Conservation (phyloP, 345 rosid genomes). For the Hevea brasiliensis region DNA sequence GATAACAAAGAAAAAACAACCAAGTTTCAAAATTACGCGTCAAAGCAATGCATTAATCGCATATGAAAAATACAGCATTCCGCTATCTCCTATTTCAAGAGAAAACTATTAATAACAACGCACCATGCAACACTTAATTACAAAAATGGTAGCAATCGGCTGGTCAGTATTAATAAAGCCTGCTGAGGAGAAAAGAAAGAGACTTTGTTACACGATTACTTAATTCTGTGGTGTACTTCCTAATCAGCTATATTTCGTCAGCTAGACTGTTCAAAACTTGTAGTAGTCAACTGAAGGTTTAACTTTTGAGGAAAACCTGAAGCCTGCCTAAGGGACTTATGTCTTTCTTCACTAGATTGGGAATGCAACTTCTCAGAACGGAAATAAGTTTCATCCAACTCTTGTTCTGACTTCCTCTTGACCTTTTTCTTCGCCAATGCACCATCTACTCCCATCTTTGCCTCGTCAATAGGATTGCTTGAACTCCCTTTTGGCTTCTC, state of each 20-base stretch:
- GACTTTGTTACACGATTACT: slow-evolving; percentile 13
- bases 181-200: background rate
- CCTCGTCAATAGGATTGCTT: slow-evolving; percentile 43
- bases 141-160: slow-evolving; percentile 37
- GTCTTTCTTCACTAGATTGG: slow-evolving; percentile 36
- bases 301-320: slow-evolving; percentile 33
- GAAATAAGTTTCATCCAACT: slow-evolving; percentile 40
- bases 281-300: slow-evolving; percentile 36
- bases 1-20: background rate
- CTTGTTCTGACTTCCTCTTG: slow-evolving; percentile 57
- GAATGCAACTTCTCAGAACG: slow-evolving; percentile 23
- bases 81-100: slow-evolving; percentile 11
- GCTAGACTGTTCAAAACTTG: slow-evolving; percentile 50
- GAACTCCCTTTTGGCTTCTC: slow-evolving; percentile 53
- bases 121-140: slow-evolving; percentile 28
- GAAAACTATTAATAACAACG: slow-evolving; percentile 2
- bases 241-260: slow-evolving; percentile 27
- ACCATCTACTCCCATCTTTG: slow-evolving; percentile 41
- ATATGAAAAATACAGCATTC: slow-evolving; percentile 7
- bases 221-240: slow-evolving; percentile 28
- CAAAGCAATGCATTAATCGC: slow-evolving; percentile 9
- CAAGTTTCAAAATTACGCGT: background rate
- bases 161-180: slow-evolving; percentile 27
- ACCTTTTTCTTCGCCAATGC: slow-evolving; percentile 44
- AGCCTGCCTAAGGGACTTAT: slow-evolving; percentile 34